Conservation (phyloP, 2,329 filamentous ascomycete species). For the Neofusicoccum ribis region DNA sequence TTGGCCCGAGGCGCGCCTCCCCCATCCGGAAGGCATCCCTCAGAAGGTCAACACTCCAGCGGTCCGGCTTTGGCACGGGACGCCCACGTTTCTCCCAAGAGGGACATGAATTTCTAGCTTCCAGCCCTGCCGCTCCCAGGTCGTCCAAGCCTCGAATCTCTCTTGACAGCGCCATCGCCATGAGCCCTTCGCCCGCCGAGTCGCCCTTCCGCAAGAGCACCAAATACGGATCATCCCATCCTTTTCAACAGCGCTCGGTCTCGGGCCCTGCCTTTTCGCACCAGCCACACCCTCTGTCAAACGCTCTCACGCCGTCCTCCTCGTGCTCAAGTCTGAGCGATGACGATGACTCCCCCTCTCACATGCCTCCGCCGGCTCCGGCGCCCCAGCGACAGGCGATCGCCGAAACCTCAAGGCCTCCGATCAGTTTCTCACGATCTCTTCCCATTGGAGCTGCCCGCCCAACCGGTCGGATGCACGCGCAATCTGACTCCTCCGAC, state of each 20-base stretch:
- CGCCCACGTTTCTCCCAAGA: conserved; percentile 42
- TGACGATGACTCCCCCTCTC: conserved; percentile 68
- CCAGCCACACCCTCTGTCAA: conserved; percentile 76
- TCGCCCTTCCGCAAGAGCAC: conserved; percentile 50
- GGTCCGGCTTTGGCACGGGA: conserved; percentile 55
- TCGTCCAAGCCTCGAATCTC: conserved; percentile 69
- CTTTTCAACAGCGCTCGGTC: conserved; percentile 27
- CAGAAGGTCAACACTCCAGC: conserved; percentile 81
- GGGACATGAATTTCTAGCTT: conserved; percentile 56
- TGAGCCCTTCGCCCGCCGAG: conserved; percentile 65
- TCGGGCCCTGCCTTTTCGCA: conserved; percentile 24
- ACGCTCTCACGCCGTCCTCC: conserved; percentile 82
- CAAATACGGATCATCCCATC: conserved; percentile 31
- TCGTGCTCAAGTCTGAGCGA: conserved; percentile 69
- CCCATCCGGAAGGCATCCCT: conserved; percentile 61
- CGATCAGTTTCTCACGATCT: conserved; percentile 66
- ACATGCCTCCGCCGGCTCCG: conserved; percentile 52
- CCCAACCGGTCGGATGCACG: conserved; percentile 44
- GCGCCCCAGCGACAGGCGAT: conserved; percentile 7
- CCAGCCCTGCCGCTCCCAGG: conserved; percentile 55
- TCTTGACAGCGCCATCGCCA: conserved; percentile 73
- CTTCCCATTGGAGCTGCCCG: conserved; percentile 66
- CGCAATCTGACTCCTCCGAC: conserved; percentile 51
- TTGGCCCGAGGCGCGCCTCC: conserved; percentile 30
- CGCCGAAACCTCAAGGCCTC: conserved; percentile 28